phyloP scores from a whole-genome alignment of 163 green algal genomes.

The Trebouxia gelatinosa region DNA sequence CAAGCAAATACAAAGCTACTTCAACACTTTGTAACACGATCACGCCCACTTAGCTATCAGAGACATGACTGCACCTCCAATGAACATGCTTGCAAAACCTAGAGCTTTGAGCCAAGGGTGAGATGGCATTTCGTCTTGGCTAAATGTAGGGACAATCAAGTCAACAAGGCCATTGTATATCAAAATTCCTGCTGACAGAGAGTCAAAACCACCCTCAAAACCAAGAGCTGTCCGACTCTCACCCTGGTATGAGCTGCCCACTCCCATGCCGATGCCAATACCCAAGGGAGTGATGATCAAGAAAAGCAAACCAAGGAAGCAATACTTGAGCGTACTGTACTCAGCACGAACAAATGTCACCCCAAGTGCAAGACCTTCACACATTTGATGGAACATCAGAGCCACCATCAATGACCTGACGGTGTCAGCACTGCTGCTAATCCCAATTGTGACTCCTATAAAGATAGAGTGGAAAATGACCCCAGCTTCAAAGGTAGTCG shows the following conservation, averaged over 20 bases:
- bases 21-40: no score
- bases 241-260: conserved; percentile 26
- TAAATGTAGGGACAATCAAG: conserved; percentile 31
- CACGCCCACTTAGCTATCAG: conserved; percentile 34
- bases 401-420: conserved; percentile 34
- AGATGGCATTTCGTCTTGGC: not conserved
- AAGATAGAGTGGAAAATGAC: conserved; percentile 44
- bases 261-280: conserved; percentile 37
- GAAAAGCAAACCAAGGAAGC: conserved; percentile 21
- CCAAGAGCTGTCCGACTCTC: conserved; percentile 29
- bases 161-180: conserved; percentile 41
- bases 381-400: conserved; percentile 38
- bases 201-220: conserved; percentile 36
- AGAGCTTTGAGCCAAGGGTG: conserved; percentile 14
- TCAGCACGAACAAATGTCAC: conserved; percentile 26
- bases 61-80: conserved; percentile 28
- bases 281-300: conserved; percentile 37
- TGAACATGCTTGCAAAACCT: conserved; percentile 17
- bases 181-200: conserved; percentile 39
- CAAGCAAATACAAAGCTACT: no score
- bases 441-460: conserved; percentile 36
- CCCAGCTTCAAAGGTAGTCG: conserved; percentile 31
- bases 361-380: conserved; percentile 38
- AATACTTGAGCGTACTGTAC: conserved; percentile 32
- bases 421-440: conserved; percentile 10